Base-by-base conservation (phyloP, 163 green algal species). In the Scenedesmus sp. region DNA sequence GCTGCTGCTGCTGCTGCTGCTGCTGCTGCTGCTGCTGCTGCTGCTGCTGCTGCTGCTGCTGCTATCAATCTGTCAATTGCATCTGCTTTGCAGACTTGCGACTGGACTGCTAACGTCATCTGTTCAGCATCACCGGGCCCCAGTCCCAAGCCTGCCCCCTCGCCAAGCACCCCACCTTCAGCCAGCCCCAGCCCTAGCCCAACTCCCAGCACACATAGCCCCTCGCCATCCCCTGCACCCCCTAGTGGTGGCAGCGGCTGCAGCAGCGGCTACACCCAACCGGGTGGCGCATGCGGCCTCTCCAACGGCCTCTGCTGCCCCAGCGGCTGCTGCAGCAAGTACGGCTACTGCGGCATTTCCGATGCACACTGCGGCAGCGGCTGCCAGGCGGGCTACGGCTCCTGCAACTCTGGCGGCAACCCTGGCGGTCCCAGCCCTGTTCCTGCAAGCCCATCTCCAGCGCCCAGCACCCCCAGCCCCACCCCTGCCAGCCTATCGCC, bases 41-140 rank as follows among this genome's bases (percentile, higher is more conserved):
- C 24, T 72, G 59, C 0, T 72, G 59, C 24, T 68, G 53, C 53
- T 68, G 53, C 53, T 68, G 53, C 18, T 68, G 53, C 26, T 56
- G 49, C 15, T 56, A 13, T 56, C 65, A 78, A 15, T 15, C 2
- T 16, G n/a, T n/a, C n/a, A n/a, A n/a, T n/a, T n/a, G n/a, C 70
- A 80, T 44, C 3, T 30, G 46, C 46, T 26, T 7, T 42, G 30
- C 80, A 86, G 49, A 30, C 26, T 16, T 86, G 81, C n/a, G 81
- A 86, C 81, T 86, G 81, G 81, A 30, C 81, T 33, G n/a, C 49
- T n/a, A 86, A 86, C 33, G 44, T 86, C 49, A 33, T 35, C 7
- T 86, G 81, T 7, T 0, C 24, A 15, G 81, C 81, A 30, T 6
- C 80, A 44, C 80, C 80, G 56, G 24, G 13, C 70, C 10, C 33